Evolutionary conservation across 192 early-diverging fungal species (phyloP).

Genomic region (Umbelopsis sp.): DNA sequence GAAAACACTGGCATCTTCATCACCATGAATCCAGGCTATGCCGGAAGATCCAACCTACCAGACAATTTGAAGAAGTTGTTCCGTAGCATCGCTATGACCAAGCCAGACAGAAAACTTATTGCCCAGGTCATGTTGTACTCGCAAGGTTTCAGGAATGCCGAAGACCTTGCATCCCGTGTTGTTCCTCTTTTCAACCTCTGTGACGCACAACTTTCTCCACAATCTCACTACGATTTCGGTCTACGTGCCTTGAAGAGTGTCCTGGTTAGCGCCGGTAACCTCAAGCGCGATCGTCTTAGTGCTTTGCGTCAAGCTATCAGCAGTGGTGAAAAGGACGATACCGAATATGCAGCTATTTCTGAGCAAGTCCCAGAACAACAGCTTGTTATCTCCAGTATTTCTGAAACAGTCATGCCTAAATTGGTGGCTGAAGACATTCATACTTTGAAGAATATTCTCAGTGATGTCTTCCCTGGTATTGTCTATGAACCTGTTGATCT

Average conservation of each 20-base stretch:
- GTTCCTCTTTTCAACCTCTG: slow-evolving; percentile 98
- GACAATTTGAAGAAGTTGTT: slow-evolving; percentile 99
- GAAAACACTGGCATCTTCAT: slow-evolving; percentile 95
- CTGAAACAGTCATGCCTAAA: slow-evolving; percentile 98
- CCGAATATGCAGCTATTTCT: slow-evolving; percentile 57
- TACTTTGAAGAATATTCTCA: slow-evolving; percentile 81
- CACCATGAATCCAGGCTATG: slow-evolving; percentile 99
- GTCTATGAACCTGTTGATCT: slow-evolving; percentile 80
- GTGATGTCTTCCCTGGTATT: slow-evolving; percentile 94
- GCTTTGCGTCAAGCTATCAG: slow-evolving; percentile 48
- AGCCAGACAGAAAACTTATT: slow-evolving; percentile 96
- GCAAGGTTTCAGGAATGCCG: slow-evolving; percentile 97
- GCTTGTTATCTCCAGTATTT: slow-evolving; percentile 94
- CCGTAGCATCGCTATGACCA: slow-evolving; percentile 98
- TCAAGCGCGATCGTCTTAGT: slow-evolving; percentile 85
- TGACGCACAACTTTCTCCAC: slow-evolving; percentile 90
- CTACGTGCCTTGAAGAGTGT: slow-evolving; percentile 98
- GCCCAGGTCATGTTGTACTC: slow-evolving; percentile 99
- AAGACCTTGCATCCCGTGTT: slow-evolving; percentile 91
- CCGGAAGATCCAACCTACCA: slow-evolving; percentile 95
- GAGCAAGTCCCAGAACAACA: slow-evolving; percentile 81
- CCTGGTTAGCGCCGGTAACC: slow-evolving; percentile 96
- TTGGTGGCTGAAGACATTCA: slow-evolving; percentile 96
- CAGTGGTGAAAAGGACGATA: slow-evolving; percentile 31
- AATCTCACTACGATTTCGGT: slow-evolving; percentile 99